phyloP scores from a whole-genome alignment of 495 filamentous ascomycete genomes.

The Rhypophila decipiens region DNA sequence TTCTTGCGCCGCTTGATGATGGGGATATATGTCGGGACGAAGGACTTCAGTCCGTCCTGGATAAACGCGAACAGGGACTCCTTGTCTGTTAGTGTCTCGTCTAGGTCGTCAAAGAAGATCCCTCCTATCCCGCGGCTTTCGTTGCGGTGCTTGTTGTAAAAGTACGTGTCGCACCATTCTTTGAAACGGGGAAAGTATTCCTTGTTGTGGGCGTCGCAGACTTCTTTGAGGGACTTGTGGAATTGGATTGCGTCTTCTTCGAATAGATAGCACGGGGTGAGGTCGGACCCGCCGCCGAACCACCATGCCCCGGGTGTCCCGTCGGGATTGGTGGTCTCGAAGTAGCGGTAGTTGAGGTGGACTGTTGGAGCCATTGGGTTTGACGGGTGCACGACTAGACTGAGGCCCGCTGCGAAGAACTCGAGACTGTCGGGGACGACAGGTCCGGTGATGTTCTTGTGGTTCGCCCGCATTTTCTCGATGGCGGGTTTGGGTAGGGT shows the following conservation, averaged over 20 bases:
- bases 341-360: slow-evolving; percentile 98
- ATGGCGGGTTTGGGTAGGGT: slow-evolving; percentile 83
- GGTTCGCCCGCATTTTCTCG: slow-evolving; percentile 87
- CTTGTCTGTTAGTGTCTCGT: slow-evolving; percentile 70
- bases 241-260: slow-evolving; percentile 97
- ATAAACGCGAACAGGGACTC: slow-evolving; percentile 92
- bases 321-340: slow-evolving; percentile 79
- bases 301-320: slow-evolving; percentile 82
- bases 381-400: slow-evolving; percentile 81
- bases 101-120: slow-evolving; percentile 98
- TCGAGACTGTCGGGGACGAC: slow-evolving; percentile 63
- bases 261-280: slow-evolving; percentile 92
- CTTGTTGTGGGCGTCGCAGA: slow-evolving; percentile 90
- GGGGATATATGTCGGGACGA: slow-evolving; percentile 86
- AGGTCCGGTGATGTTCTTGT: slow-evolving; percentile 76
- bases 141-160: slow-evolving; percentile 81
- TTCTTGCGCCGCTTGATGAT: slow-evolving; percentile 85
- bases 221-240: slow-evolving; percentile 85
- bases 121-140: slow-evolving; percentile 89
- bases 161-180: slow-evolving; percentile 97
- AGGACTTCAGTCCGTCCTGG: slow-evolving; percentile 74
- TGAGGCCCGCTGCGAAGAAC: slow-evolving; percentile 93
- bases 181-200: slow-evolving; percentile 94
- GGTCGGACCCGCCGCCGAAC: slow-evolving; percentile 93
- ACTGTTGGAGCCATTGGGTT: slow-evolving; percentile 98